These are phyloP conservation scores for Beauveria sp. DNA, from an alignment of 2,329 filamentous ascomycete species.

Conservation along the genomic window DNA sequence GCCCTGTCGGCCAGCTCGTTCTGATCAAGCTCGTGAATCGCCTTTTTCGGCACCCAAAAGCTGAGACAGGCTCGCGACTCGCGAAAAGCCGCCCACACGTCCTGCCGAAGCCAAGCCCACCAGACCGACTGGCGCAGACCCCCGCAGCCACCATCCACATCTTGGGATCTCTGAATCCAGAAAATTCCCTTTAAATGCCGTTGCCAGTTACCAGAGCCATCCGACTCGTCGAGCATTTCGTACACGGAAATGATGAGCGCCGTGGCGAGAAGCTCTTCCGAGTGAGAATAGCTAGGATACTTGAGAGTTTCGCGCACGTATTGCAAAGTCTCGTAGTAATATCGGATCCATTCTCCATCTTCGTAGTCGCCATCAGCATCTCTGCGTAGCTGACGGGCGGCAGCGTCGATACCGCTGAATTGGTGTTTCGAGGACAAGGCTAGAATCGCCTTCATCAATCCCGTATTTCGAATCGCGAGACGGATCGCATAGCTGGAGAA, in stretches of 20 bases:
- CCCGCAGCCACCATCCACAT: conserved; percentile 49
- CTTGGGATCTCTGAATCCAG: conserved; percentile 54
- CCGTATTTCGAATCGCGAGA: conserved; percentile 34
- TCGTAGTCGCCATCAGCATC: conserved; percentile 29
- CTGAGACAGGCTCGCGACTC: conserved; percentile 46
- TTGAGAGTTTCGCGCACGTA: conserved; percentile 50
- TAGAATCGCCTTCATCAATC: conserved; percentile 47
- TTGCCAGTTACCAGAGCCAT: conserved; percentile 42
- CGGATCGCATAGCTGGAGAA: conserved; percentile 14
- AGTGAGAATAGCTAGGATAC: conserved; percentile 35
- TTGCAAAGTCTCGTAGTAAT: conserved; percentile 53
- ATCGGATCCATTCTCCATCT: conserved; percentile 21
- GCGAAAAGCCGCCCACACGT: conserved; percentile 54
- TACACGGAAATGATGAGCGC: conserved; percentile 52
- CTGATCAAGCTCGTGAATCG: conserved; percentile 35
- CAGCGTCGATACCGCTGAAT: not conserved
- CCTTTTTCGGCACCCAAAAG: conserved; percentile 46
- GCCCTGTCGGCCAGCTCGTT: conserved; percentile 45
- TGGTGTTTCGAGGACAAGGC: conserved; percentile 44
- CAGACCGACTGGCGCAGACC: conserved; percentile 49
- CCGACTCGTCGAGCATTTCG: conserved; percentile 52
- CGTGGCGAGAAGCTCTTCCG: conserved; percentile 45
- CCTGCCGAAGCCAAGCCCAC: conserved; percentile 58
- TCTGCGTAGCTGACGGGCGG: not conserved
- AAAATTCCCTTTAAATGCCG: conserved; percentile 55